These are phyloP conservation scores for Linderina pennispora DNA, from an alignment of 192 early-diverging fungal species.

Conservation along the genomic window DNA sequence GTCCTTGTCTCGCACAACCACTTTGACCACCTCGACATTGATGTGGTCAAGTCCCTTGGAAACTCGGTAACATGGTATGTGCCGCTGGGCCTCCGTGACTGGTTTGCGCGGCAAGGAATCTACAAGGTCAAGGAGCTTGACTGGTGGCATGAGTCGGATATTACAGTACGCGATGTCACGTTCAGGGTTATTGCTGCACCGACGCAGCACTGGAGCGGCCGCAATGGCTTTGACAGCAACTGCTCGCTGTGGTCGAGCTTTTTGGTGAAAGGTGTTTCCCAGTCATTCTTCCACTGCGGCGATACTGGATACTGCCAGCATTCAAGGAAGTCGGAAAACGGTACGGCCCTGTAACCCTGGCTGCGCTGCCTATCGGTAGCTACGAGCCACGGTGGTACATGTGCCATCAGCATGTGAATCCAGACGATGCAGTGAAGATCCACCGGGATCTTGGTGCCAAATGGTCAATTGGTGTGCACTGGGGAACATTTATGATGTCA, in stretches of 20 bases:
- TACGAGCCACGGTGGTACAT: constrained; percentile 73
- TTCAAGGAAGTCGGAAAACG: constrained; percentile 74
- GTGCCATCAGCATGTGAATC: constrained; percentile 69
- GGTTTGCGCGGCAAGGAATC: constrained; percentile 56
- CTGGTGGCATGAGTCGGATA: constrained; percentile 65
- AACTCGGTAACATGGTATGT: constrained; percentile 62
- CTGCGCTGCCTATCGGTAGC: constrained; percentile 80
- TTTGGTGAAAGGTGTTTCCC: constrained; percentile 36
- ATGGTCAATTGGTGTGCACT: constrained; percentile 74
- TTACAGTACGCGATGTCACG: not conserved
- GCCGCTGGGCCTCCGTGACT: constrained; percentile 69
- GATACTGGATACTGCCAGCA: constrained; percentile 86
- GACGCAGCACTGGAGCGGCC: constrained; percentile 62
- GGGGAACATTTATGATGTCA: constrained; percentile 81
- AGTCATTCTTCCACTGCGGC: constrained; percentile 42
- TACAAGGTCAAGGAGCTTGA: constrained; percentile 61
- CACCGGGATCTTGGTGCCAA: constrained; percentile 65
- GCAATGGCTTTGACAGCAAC: constrained; percentile 62
- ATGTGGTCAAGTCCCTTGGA: constrained; percentile 55
- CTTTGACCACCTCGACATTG: constrained; percentile 79
- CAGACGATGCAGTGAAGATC: constrained; percentile 77
- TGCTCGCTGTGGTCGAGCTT: constrained; percentile 78
- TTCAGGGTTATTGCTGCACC: constrained; percentile 27
- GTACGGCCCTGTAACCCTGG: constrained; percentile 66
- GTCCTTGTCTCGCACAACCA: constrained; percentile 86